Evolutionary conservation across 345 rosid species (phyloP), one percentile per base, ranked within the genome.

Genomic region (Pistacia integerrima): DNA sequence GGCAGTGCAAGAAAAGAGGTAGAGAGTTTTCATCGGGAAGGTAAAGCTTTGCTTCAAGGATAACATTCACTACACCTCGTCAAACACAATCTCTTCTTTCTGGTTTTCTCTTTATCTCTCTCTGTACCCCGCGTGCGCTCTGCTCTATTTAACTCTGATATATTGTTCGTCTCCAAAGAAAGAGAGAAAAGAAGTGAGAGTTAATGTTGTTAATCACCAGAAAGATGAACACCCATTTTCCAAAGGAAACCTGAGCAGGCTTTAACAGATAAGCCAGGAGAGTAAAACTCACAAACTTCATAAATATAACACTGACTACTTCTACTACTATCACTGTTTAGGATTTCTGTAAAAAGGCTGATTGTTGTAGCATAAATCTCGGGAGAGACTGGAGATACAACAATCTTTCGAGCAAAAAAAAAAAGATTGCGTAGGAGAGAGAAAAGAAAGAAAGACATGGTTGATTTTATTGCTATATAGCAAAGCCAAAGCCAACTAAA

Each of bases 21-120:
- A 48, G 79, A 71, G 83, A 81, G 84, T 82, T 85, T 93, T 86
- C 91, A 88, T 93, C 83, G 98, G 98, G 97, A 91, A 93, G 89
- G 92, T 84, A 91, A 91, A 82, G 84, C 78, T 74, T 76, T 54
- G 64, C 78, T 59, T 54, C 72, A 55, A 64, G 71, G 44, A 72
- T 64, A 33, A 51, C 75, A 14, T 11, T 36, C 63, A 57, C n/a
- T 30, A 70, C n/a, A 56, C 62, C 64, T n/a, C 68, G 14, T 41
- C 64, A 70, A 30, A 64, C 58, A 49, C 70, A 20, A 30, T 61
- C 55, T 20, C 63, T 60, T 62, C 51, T 62, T 56, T 41, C 52
- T 6, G 30, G 30, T 70, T 78, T 44, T 14, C 59, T 77, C 76
- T 72, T 71, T 64, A 33, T 74, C 22, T 44, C 64, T 75, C 57